Evolutionary conservation across 768 basidiomycete genomes (phyloP).

Genomic region (Coprinopsis strossmayeri): DNA sequence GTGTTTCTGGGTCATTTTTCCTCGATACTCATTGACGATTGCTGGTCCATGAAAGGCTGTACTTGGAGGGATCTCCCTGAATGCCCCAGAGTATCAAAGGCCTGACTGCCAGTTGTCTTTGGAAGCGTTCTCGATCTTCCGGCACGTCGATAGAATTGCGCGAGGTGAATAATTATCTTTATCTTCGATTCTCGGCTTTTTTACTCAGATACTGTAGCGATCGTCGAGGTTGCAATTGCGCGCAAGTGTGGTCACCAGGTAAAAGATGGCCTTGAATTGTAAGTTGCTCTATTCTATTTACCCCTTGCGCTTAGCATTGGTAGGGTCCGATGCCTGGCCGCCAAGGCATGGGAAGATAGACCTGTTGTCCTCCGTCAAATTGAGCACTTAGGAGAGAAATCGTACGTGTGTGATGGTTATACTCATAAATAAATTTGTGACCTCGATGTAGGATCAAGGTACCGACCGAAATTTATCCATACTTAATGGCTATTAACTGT

Average conservation of each 20-base stretch:
- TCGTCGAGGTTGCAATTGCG: constrained; percentile 70
- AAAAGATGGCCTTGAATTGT: constrained; percentile 74
- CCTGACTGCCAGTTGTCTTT: constrained; percentile 65
- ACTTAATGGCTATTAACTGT: constrained; percentile 1
- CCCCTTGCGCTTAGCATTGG: background rate
- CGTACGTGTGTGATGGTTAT: constrained; percentile 38
- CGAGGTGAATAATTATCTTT: constrained; percentile 41
- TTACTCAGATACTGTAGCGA: constrained; percentile 40
- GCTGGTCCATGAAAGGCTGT: constrained; percentile 44
- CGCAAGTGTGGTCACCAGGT: constrained; percentile 60
- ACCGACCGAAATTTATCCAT: background rate
- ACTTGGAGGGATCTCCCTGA: constrained; percentile 65
- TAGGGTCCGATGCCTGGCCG: constrained; percentile 70
- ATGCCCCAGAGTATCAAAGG: constrained; percentile 60
- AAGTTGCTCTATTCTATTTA: constrained; percentile 18
- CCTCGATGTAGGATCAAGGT: constrained; percentile 26
- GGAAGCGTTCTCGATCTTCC: constrained; percentile 66
- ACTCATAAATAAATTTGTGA: background rate
- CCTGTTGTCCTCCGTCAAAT: constrained; percentile 82
- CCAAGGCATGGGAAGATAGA: constrained; percentile 90
- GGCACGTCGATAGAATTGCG: constrained; percentile 70
- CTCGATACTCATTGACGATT: background rate
- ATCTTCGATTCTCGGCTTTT: constrained; percentile 5
- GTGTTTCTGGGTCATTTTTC: constrained; percentile 25
- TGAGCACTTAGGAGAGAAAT: constrained; percentile 88